Percentiles rank a stretch among this genome's conserved stretches.
Conservation (phyloP, 148 eudicot genomes). For the Mesembryanthemum crystallinum region DNA sequence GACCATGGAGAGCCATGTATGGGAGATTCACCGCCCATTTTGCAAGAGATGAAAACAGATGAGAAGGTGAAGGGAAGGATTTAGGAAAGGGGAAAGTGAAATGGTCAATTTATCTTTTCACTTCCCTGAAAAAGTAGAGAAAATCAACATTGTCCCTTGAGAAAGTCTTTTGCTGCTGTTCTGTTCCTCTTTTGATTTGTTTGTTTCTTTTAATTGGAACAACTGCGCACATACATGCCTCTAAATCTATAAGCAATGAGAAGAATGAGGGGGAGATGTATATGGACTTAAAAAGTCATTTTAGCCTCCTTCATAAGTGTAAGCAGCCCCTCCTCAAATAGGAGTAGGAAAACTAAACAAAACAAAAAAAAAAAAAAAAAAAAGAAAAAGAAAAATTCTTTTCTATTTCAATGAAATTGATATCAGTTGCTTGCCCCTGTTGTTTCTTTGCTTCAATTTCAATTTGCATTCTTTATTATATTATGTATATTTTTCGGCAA, state of each 20-base stretch:
- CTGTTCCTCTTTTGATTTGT: neutral
- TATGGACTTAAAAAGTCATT: constrained; percentile 8
- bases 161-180: constrained; percentile 5
- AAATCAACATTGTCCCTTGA: neutral
- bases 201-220: neutral
- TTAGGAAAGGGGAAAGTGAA: neutral
- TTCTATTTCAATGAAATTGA: neutral
- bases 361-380: too few species aligned
- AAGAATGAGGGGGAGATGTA: constrained; percentile 3
- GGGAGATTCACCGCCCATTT: neutral
- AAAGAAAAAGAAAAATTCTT: neutral
- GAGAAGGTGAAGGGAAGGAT: constrained; percentile 1
- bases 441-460: neutral
- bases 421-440: neutral
- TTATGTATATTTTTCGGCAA: neutral
- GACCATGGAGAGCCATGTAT: too few species aligned
- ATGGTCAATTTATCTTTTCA: too few species aligned
- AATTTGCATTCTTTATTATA: neutral
- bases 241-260: neutral
- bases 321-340: constrained; percentile 9
- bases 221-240: neutral
- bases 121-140: neutral
- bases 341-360: neutral
- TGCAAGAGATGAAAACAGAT: neutral
- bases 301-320: constrained; percentile 17